Base-by-base conservation (phyloP, 331 rosid species). In the Malus hybrid region DNA sequence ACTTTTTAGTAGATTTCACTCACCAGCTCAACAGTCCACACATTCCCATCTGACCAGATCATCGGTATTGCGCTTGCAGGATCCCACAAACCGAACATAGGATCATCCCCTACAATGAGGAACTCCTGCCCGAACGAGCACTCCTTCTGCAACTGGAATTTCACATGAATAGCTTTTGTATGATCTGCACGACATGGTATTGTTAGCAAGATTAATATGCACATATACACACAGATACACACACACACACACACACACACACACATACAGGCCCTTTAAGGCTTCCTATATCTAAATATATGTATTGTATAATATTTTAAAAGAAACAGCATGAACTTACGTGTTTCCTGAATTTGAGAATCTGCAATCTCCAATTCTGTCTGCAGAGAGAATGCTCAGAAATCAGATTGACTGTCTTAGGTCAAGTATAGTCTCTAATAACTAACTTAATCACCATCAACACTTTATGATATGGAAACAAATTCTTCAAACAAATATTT, bases 21-120 rank as follows among this genome's bases (percentile, higher is more conserved):
- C 72, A 93, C 98, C 89, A 81, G 71, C 82, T 90, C 96, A 9
- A 77, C 82, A 71, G 77, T 65, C 98, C 98, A 93, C 10, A 82
- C 33, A 84, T 93, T 89, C 13, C 88, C 93, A 44, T 91, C 93
- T 24, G 97, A 90, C 98, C 98, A 93, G 71, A 81, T 77, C 90
- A 93, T 69, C 3, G 93, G 98, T 29, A 88, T 72, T 15, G 92
- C 97, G 10, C 81, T 75, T 22, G 73, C 76, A 61, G 96, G 90
- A 18, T 90, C 88, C 97, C 97, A 91, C 27, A 78, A 77, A 71
- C 98, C 98, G 42, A 93, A 67, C 48, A 60, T 32, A 64, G 92
- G 87, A 81, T 90, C 93, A 77, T 86, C 90, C 61, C 98, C 98
- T 20, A 90, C 96, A 16, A 93, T 12, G 67, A 85, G 80, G 81